Evolutionary conservation across 495 filamentous ascomycete genomes (phyloP), one percentile per base, ranked within the genome.

Genomic region (Aspergillus sclerotiicarbonarius): DNA sequence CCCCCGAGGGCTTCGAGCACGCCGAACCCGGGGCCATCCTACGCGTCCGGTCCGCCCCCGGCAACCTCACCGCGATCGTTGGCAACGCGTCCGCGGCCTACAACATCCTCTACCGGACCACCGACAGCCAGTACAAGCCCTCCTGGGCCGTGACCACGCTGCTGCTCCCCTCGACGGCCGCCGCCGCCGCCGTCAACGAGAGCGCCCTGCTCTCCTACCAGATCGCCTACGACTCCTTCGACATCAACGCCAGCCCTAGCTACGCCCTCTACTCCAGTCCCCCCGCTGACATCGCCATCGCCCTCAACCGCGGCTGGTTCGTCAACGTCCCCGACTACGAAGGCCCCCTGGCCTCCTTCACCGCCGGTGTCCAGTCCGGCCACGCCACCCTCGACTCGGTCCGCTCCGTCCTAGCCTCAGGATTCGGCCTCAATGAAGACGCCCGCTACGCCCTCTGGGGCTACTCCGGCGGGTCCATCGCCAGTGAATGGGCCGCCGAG

Each of bases 71-170:
- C 9, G 16, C 50, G 4, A 39, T 56, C 25, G 46, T 44, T 18
- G 29, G 39, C 33, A 57, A 57, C 37, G 46, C 39, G 8, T 51
- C 53, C 20, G 21, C 19, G 0, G 44, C 54, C 3, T 79, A 76
- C 63, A 74, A 82, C 37, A 72, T 82, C 45, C 74, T 84, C 31
- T 84, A 75, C 67, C 76, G 78, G 7, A 76, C 78, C 0, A 81
- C 73, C n/a, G 66, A 82, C 62, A 64, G 62, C 35, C 66, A 58
- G 20, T 63, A 75, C 37, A 53, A 74, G 29, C 71, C 79, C 3
- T 63, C 75, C 0, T 79, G 73, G 70, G 76, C 62, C 25, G 58
- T 61, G 16, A 66, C 64, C 19, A 66, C 64, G 0, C 49, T 66
- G 9, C 37, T 63, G 19, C 25, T 63, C 20, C 61, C 64, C 6